These are phyloP conservation scores for Claviceps cyperi DNA, from an alignment of 2,329 filamentous ascomycete genomes.

Conservation along the genomic window DNA sequence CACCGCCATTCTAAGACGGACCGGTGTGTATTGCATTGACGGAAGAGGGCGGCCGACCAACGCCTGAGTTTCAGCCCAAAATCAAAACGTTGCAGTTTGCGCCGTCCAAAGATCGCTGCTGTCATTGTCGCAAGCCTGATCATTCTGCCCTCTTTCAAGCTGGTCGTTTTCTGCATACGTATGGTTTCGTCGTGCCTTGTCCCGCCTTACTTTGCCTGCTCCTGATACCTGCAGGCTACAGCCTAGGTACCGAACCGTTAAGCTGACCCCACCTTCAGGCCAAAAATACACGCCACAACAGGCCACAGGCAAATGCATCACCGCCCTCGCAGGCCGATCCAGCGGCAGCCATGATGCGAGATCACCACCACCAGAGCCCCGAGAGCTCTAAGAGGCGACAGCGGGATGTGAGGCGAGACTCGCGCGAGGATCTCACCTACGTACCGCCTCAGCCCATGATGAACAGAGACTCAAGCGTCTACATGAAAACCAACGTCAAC, in stretches of 20 bases:
- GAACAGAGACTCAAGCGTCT: constrained; percentile 6
- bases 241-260: not conserved
- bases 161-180: not conserved
- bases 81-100: constrained; percentile 4
- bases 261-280: not conserved
- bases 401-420: constrained; percentile 18
- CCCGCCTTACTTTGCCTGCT: not conserved
- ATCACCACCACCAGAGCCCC: constrained; percentile 40
- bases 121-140: not conserved
- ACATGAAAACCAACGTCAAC: constrained; percentile 3
- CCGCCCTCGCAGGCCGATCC: constrained; percentile 8
- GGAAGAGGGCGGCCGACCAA: not conserved
- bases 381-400: constrained; percentile 38
- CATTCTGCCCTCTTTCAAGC: not conserved
- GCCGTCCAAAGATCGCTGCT: not conserved
- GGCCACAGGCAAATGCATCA: constrained; percentile 6
- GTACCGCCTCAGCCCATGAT: constrained; percentile 8
- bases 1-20: not conserved
- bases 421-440: constrained; percentile 15
- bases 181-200: not conserved
- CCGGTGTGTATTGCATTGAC: not conserved
- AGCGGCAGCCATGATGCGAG: constrained; percentile 35
- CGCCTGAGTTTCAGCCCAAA: constrained; percentile 6
- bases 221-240: no score
- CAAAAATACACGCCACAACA: not conserved